Conservation (phyloP, 371 early-diverging fungal species). For the Choanephora cucurbitarum region DNA sequence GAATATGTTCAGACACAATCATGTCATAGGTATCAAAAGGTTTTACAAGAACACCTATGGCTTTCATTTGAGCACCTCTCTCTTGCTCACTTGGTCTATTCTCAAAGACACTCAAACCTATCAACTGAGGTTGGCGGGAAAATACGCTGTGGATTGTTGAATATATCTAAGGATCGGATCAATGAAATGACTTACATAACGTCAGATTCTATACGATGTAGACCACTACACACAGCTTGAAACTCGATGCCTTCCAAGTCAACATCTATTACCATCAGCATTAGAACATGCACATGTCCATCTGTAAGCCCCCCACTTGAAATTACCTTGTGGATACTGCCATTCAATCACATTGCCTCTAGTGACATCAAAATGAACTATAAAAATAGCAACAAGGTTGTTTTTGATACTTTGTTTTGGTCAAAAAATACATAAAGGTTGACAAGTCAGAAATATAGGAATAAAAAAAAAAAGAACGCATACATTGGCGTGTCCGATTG, state of each 20-base stretch:
- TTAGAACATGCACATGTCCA: too few species aligned
- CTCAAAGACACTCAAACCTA: conserved; percentile 56
- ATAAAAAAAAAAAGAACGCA: too few species aligned
- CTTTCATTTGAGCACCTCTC: conserved; percentile 60
- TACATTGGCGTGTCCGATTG: too few species aligned
- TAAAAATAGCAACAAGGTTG: conserved; percentile 56
- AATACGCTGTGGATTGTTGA: conserved; percentile 59
- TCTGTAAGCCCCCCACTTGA: too few species aligned
- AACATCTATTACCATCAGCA: too few species aligned
- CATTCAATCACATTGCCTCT: conserved; percentile 63
- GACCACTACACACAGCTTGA: conserved; percentile 63
- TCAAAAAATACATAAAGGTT: too few species aligned
- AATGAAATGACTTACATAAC: conserved; percentile 45
- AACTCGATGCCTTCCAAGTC: conserved; percentile 59
- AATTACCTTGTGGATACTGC: conserved; percentile 56
- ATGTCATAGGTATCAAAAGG: conserved; percentile 37
- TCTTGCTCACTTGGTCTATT: conserved; percentile 38
- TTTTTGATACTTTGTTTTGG: too few species aligned
- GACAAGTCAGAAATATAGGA: too few species aligned
- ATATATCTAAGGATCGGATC: too few species aligned
- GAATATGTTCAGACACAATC: conserved; percentile 50
- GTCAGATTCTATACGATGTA: conserved; percentile 56
- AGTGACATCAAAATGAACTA: conserved; percentile 58
- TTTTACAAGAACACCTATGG: conserved; percentile 57
- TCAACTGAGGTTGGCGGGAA: conserved; percentile 33